Percentiles rank a stretch among this genome's conserved stretches.
These are phyloP conservation scores for Scheffersomyces amazonensis DNA, from an alignment of 805 yeast species.

Conservation along the genomic window DNA sequence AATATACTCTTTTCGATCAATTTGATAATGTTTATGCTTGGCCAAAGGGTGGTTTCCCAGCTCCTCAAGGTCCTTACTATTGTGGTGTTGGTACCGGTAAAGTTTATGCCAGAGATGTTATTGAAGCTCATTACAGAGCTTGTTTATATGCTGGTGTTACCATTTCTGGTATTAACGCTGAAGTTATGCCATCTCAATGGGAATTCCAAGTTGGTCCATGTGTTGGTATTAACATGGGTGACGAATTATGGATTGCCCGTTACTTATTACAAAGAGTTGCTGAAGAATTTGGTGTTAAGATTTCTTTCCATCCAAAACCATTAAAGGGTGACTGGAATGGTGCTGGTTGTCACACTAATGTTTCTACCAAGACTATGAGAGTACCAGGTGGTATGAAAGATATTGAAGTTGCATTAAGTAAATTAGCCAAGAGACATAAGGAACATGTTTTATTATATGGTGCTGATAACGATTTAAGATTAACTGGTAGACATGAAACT, in stretches of 20 bases:
- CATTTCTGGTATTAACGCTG: conserved; percentile 97
- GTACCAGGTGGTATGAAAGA: conserved; percentile 91
- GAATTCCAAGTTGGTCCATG: conserved; percentile 99
- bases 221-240: conserved; percentile 94
- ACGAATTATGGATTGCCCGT: conserved; percentile 94
- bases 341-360: conserved; percentile 99
- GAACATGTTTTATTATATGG: conserved; percentile 97
- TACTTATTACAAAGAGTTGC: conserved; percentile 91
- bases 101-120: conserved; percentile 96
- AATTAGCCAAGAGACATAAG: conserved; percentile 91
- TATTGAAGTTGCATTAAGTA: conserved; percentile 90
- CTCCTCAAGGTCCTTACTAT: conserved; percentile 99
- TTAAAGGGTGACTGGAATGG: conserved; percentile 99
- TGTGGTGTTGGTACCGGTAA: conserved; percentile 99
- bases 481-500: conserved; percentile 98
- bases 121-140: conserved; percentile 99
- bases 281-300: conserved; percentile 98
- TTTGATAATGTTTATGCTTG: conserved; percentile 91
- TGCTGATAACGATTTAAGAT: conserved; percentile 89
- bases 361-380: conserved; percentile 91
- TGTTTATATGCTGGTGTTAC: conserved; percentile 89
- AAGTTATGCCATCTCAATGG: conserved; percentile 99
- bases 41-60: conserved; percentile 99
- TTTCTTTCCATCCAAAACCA: conserved; percentile 99
- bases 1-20: conserved; percentile 93